phyloP scores from a whole-genome alignment of 345 rosid species.

The Hypericum androsaemum region DNA sequence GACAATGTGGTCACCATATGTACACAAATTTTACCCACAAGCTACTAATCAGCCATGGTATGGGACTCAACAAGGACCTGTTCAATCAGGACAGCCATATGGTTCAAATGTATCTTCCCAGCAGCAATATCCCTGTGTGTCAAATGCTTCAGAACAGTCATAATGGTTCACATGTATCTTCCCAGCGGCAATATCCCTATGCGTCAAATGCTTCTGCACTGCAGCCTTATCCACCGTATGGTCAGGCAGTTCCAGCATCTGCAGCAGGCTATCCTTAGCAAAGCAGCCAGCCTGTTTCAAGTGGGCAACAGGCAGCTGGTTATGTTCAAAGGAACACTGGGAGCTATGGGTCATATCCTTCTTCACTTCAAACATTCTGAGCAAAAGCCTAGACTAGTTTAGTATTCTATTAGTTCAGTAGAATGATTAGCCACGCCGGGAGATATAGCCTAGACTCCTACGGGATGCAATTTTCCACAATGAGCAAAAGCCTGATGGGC shows the following conservation, averaged over 20 bases:
- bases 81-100: slow-evolving; percentile 43
- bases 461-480: too few relatives aligned
- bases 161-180: too few relatives aligned
- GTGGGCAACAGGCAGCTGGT: slow-evolving; percentile 34
- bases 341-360: slow-evolving; percentile 45
- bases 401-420: too few relatives aligned
- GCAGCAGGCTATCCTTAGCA: slow-evolving; percentile 40
- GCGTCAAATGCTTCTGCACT: slow-evolving; percentile 42
- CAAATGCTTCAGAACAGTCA: too few relatives aligned
- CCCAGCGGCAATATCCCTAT: slow-evolving; percentile 64
- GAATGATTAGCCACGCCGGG: too few relatives aligned
- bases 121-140: too few relatives aligned
- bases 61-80: slow-evolving; percentile 42
- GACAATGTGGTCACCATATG: too few relatives aligned
- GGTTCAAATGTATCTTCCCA: too few relatives aligned
- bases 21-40: slow-evolving; percentile 46
- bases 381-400: too few relatives aligned
- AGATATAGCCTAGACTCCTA: too few relatives aligned
- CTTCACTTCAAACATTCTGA: slow-evolving; percentile 49
- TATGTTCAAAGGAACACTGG: slow-evolving; percentile 45
- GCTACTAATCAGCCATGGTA: slow-evolving; percentile 52
- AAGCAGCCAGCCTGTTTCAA: slow-evolving; percentile 41
- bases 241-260: slow-evolving; percentile 30
- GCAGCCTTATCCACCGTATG: slow-evolving; percentile 13
- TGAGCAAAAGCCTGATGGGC: too few relatives aligned